Base-by-base conservation (phyloP, 345 rosid genomes). In the Salix dunnii region DNA sequence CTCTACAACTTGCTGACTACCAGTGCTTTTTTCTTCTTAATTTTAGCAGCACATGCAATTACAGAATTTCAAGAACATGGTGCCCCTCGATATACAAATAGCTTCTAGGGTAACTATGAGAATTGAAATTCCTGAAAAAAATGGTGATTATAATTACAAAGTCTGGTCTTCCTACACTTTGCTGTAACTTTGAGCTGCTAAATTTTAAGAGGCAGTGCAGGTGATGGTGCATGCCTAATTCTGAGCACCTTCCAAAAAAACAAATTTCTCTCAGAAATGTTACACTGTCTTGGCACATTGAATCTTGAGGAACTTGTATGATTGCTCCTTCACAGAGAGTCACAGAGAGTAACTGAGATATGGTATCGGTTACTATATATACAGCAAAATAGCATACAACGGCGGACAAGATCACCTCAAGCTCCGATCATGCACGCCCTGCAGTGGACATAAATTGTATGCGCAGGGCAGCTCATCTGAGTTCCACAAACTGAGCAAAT, bases 321-420 rank as follows among this genome's bases (percentile, higher is more conserved):
- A 30, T 21, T 49, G 35, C 75, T 74, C 60, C 82, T 83, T 82
- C 66, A 77, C 84, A 58, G 27, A 67, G 76, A 43, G 71, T 82
- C 66, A 77, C 84, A 58, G 27, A 67, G 76, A 43, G 71, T 58
- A 71, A 71, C 68, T 36, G 31, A 48, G 73, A 53, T 61, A 21
- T 31, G 48, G 14, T 12, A 58, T 58, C 28, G 3, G 28, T 27
- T 31, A 30, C 51, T 13, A 68, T 83, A 83, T 79, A 71, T 76
- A 81, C 84, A 79, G n/a, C 78, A 72, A 28, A 70, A 80, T 40
- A 74, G 65, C 55, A 62, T 78, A 84, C 76, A 84, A 81, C 77
- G 75, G 72, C n/a, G 62, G 71, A 23, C 76, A 72, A 78, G 61
- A 74, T 62, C 76, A 33, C 43, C 20, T 77, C 79, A 31, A 38